Conservation (phyloP, 2,329 filamentous ascomycete species). For the Aureobasidium namibiae region DNA sequence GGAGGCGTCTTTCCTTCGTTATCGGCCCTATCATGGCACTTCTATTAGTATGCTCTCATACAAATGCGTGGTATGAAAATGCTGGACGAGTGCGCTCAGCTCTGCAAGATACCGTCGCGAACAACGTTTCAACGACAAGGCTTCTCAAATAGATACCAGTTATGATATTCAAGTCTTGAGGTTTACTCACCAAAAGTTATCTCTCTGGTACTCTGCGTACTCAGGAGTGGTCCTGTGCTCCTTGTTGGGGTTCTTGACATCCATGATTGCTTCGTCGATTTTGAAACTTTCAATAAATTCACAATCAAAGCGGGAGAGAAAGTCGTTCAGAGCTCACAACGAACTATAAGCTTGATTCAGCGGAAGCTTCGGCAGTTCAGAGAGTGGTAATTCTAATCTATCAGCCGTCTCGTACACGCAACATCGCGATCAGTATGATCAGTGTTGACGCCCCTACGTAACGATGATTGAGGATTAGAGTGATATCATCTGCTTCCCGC, state of each 20-base stretch:
- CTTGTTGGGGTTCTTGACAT: conserved; percentile 46
- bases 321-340: neutral
- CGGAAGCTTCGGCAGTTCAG: neutral
- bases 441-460: neutral
- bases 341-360: neutral
- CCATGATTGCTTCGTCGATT: conserved; percentile 29
- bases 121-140: conserved; percentile 17
- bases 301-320: neutral
- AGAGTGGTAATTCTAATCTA: neutral
- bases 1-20: conserved; percentile 43
- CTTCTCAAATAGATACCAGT: too few species aligned
- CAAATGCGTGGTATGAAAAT: too few species aligned
- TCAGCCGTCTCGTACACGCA: neutral
- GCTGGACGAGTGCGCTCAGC: too few species aligned
- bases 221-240: conserved; percentile 43
- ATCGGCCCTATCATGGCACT: conserved; percentile 21
- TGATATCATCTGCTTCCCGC: neutral
- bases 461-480: neutral
- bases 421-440: neutral
- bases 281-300: too few species aligned
- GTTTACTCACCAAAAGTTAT: conserved; percentile 38
- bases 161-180: too few species aligned
- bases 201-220: conserved; percentile 47
- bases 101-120: too few species aligned
- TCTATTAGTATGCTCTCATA: too few species aligned